A percentile compares a stretch with the other conserved stretches of the same genome.
These are phyloP conservation scores for Mycena amicta DNA, from an alignment of 768 basidiomycete genomes.

Conservation along the genomic window DNA sequence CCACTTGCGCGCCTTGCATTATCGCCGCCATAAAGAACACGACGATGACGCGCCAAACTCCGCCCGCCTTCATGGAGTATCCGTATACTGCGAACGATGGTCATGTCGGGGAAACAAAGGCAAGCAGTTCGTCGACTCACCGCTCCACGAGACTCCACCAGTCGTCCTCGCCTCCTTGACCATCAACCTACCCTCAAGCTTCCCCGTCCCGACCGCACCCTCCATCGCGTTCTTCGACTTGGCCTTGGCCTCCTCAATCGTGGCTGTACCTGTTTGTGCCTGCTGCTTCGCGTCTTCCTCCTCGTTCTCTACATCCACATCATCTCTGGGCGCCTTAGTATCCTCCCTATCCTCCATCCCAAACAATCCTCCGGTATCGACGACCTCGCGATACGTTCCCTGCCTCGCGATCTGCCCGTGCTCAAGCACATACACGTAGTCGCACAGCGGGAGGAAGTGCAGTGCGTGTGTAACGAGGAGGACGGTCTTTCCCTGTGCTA, in stretches of 20 bases:
- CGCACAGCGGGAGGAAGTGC: slow-evolving; percentile 85
- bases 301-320: slow-evolving; percentile 37
- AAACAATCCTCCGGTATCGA: slow-evolving; percentile 52
- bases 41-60: slow-evolving; percentile 48
- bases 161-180: slow-evolving; percentile 65
- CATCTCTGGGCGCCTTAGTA: slow-evolving; percentile 19
- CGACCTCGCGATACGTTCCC: slow-evolving; percentile 57
- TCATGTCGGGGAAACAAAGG: not conserved
- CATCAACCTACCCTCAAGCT: slow-evolving; percentile 67
- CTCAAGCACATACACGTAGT: slow-evolving; percentile 79
- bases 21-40: slow-evolving; percentile 50
- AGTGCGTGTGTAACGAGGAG: slow-evolving; percentile 91
- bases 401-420: slow-evolving; percentile 78
- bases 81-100: slow-evolving; percentile 50
- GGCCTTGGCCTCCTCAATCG: slow-evolving; percentile 33
- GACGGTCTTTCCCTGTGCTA: slow-evolving; percentile 64
- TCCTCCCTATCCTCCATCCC: slow-evolving; percentile 62
- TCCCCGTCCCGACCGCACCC: slow-evolving; percentile 52
- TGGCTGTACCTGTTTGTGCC: slow-evolving; percentile 13
- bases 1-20: slow-evolving; percentile 63
- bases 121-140: slow-evolving; percentile 31
- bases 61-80: slow-evolving; percentile 59
- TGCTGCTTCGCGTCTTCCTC: slow-evolving; percentile 25
- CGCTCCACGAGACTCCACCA: slow-evolving; percentile 58
- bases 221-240: slow-evolving; percentile 29